Evolutionary conservation across 2,329 filamentous ascomycete species (phyloP).

Genomic region (Claviceps fusiformis): DNA sequence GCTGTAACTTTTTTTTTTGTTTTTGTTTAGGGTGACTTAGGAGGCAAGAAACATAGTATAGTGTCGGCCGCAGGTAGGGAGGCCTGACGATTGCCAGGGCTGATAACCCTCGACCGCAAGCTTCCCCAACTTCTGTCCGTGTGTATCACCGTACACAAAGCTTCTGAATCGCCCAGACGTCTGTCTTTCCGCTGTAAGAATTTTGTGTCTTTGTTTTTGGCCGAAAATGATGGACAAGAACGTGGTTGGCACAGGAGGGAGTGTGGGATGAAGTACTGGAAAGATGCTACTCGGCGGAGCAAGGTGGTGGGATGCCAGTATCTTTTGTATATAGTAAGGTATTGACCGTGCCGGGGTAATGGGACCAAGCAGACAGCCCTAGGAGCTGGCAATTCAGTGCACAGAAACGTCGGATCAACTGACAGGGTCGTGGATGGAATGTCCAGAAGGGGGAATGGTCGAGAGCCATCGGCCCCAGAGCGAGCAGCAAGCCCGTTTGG

Average conservation of each 20-base stretch:
- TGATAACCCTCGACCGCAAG: background rate
- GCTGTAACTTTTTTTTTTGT: background rate
- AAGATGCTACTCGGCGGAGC: background rate
- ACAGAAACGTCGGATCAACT: slow-evolving; percentile 15
- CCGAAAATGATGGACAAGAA: background rate
- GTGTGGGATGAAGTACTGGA: background rate
- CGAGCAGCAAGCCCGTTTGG: slow-evolving; percentile 6
- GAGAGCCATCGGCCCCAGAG: slow-evolving; percentile 16
- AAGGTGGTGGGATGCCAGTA: slow-evolving; percentile 6
- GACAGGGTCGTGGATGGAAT: slow-evolving; percentile 22
- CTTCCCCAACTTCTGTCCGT: background rate
- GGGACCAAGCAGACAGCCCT: slow-evolving; percentile 8
- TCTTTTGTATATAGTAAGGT: slow-evolving; percentile 18
- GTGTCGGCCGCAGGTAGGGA: background rate
- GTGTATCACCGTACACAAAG: background rate
- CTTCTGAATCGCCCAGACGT: background rate
- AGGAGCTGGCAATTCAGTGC: slow-evolving; percentile 4
- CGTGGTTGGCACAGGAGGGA: background rate
- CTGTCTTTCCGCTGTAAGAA: background rate
- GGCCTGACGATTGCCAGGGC: background rate
- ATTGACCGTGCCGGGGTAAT: slow-evolving; percentile 12
- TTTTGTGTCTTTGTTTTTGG: background rate
- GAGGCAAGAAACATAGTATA: background rate
- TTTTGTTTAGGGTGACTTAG: background rate
- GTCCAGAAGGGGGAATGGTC: slow-evolving; percentile 26